phyloP scores from a whole-genome alignment of 2,329 filamentous ascomycete genomes.

The Periconia digitata region DNA sequence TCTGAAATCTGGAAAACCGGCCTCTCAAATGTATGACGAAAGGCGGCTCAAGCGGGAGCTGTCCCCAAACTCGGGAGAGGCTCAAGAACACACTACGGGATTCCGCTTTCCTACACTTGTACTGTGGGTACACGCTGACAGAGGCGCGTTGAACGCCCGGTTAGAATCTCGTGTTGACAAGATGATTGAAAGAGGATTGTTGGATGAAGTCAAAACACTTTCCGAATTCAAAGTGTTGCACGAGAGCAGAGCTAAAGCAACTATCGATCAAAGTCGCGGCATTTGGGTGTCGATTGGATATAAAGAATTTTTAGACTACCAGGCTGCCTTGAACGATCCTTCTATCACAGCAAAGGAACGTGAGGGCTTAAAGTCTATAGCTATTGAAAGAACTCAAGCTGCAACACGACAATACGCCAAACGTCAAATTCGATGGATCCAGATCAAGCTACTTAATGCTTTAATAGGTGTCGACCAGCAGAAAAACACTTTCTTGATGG shows the following conservation, averaged over 20 bases:
- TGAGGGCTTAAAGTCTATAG: conserved; percentile 57
- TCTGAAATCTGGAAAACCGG: conserved; percentile 75
- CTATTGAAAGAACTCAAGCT: conserved; percentile 74
- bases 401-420: conserved; percentile 87
- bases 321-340: conserved; percentile 42
- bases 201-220: conserved; percentile 63
- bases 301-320: conserved; percentile 81
- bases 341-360: conserved; percentile 47
- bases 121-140: conserved; percentile 84
- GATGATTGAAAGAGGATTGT: conserved; percentile 71
- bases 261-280: conserved; percentile 73
- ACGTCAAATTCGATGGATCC: conserved; percentile 84
- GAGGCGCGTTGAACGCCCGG: conserved; percentile 66
- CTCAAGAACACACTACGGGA: conserved; percentile 5
- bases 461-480: conserved; percentile 58
- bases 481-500: conserved; percentile 72
- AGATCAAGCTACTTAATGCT: conserved; percentile 74
- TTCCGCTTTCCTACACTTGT: conserved; percentile 65
- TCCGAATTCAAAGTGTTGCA: conserved; percentile 50
- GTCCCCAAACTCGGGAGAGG: conserved; percentile 8
- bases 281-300: conserved; percentile 98
- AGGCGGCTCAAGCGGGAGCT: conserved; percentile 54
- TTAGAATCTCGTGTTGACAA: conserved; percentile 78
- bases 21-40: conserved; percentile 84
- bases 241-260: conserved; percentile 49